phyloP scores from a whole-genome alignment of 768 basidiomycete species.

The Terana coerulea region DNA sequence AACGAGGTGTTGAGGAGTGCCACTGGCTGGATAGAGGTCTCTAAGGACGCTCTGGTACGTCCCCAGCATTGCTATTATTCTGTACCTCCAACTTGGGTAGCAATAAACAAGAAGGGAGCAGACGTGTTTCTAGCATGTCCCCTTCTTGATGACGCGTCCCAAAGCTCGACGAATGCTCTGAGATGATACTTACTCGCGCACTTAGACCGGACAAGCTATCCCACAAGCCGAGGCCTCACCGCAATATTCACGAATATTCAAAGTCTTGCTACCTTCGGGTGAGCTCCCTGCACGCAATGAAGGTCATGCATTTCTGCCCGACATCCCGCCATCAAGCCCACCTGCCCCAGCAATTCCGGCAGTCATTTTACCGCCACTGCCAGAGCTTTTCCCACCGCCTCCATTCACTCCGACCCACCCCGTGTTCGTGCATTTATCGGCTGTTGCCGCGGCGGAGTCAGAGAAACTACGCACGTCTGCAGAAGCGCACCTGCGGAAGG shows the following conservation, averaged over 20 bases:
- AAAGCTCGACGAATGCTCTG: no score
- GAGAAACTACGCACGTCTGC: slow-evolving; percentile 49
- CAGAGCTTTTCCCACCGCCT: slow-evolving; percentile 66
- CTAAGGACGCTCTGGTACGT: slow-evolving; percentile 66
- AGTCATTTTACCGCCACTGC: slow-evolving; percentile 43
- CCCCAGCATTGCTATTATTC: not conserved
- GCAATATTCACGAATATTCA: slow-evolving; percentile 33
- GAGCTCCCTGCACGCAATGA: not conserved
- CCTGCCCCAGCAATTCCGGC: slow-evolving; percentile 17
- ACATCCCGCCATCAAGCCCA: slow-evolving; percentile 9
- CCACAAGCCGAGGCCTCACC: slow-evolving; percentile 23
- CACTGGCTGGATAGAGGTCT: slow-evolving; percentile 72
- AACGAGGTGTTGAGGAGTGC: slow-evolving; percentile 63
- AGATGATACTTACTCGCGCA: not conserved
- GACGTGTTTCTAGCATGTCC: no score
- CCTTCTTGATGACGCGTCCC: no score
- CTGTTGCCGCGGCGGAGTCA: slow-evolving; percentile 53
- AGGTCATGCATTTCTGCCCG: slow-evolving; percentile 2
- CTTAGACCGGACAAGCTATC: slow-evolving; percentile 25
- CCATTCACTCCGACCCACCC: slow-evolving; percentile 77
- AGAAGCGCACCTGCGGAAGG: slow-evolving; percentile 52
- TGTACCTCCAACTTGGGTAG: not conserved
- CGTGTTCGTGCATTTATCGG: slow-evolving; percentile 61
- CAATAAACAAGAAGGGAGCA: no score
- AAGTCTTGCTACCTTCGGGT: slow-evolving; percentile 23